phyloP scores from a whole-genome alignment of 2,329 filamentous ascomycete species.

The Magnaporthales sp. region DNA sequence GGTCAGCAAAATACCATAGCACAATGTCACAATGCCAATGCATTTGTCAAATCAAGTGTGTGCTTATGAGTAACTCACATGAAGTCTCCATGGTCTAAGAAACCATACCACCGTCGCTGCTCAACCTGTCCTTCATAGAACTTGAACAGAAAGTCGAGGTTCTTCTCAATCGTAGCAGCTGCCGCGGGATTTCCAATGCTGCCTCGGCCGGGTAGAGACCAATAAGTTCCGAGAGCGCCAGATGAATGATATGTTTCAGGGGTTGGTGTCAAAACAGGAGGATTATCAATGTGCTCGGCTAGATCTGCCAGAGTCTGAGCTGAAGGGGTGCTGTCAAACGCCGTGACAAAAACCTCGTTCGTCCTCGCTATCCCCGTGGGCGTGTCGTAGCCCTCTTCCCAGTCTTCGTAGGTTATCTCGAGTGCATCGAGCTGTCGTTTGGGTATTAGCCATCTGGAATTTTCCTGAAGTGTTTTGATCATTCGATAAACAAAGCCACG shows the following conservation, averaged over 20 bases:
- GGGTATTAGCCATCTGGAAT: not conserved
- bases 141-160: slow-evolving; percentile 46
- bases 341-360: slow-evolving; percentile 45
- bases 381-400: slow-evolving; percentile 43
- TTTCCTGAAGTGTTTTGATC: too few species aligned
- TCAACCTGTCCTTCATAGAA: slow-evolving; percentile 49
- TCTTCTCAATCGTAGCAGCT: slow-evolving; percentile 33
- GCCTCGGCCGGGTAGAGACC: slow-evolving; percentile 30
- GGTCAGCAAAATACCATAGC: too few species aligned
- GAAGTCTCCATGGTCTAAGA: slow-evolving; percentile 53
- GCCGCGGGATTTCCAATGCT: slow-evolving; percentile 6
- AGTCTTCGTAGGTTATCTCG: slow-evolving; percentile 57
- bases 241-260: slow-evolving; percentile 41
- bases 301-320: slow-evolving; percentile 22
- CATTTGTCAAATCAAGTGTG: too few species aligned
- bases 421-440: slow-evolving; percentile 40
- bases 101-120: slow-evolving; percentile 53
- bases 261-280: slow-evolving; percentile 40
- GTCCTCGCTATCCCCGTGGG: slow-evolving; percentile 50
- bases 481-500: not conserved
- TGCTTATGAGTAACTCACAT: too few species aligned
- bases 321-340: slow-evolving; percentile 42
- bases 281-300: slow-evolving; percentile 36
- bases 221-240: slow-evolving; percentile 45
- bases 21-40: too few species aligned